Conservation (phyloP, 345 rosid genomes). For the Lepidium aucheri region DNA sequence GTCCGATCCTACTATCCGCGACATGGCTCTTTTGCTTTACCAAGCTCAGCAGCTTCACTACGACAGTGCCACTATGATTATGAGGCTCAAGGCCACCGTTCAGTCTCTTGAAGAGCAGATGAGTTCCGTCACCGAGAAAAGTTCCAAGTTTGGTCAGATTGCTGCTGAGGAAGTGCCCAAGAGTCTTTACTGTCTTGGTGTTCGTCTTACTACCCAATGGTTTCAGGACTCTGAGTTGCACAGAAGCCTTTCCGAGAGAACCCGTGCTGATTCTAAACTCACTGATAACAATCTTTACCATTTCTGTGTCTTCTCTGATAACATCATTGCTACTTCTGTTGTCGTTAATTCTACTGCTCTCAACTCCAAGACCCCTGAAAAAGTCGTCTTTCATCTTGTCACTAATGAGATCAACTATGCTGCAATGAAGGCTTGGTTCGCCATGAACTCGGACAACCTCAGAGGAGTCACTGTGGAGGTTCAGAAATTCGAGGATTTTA, state of each 20-base stretch:
- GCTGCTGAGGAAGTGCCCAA: conserved; percentile 96
- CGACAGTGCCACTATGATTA: conserved; percentile 91
- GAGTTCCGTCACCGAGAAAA: conserved; percentile 61
- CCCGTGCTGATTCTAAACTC: conserved; percentile 37
- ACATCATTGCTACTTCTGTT: conserved; percentile 84
- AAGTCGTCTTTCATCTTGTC: conserved; percentile 74
- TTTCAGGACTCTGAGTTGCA: conserved; percentile 43
- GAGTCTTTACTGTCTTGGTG: conserved; percentile 87
- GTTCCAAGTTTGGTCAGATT: conserved; percentile 88
- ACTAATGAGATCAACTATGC: conserved; percentile 78
- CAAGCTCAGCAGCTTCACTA: conserved; percentile 89
- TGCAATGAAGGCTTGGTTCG: conserved; percentile 88
- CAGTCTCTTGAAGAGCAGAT: conserved; percentile 78
- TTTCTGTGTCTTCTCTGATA: conserved; percentile 85
- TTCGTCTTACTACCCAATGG: conserved; percentile 75
- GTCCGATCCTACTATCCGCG: conserved; percentile 66
- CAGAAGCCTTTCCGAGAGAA: conserved; percentile 34
- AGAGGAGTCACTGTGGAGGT: conserved; percentile 74
- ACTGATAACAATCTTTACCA: conserved; percentile 56
- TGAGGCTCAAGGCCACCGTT: conserved; percentile 78
- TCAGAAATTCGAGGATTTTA: conserved; percentile 82
- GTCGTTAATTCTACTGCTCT: conserved; percentile 82
- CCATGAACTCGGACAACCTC: conserved; percentile 44
- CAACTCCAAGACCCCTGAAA: conserved; percentile 53
- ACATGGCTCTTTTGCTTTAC: conserved; percentile 78